Base-by-base conservation (phyloP, 148 eudicot genomes). In the Rhododendron mucronatum region DNA sequence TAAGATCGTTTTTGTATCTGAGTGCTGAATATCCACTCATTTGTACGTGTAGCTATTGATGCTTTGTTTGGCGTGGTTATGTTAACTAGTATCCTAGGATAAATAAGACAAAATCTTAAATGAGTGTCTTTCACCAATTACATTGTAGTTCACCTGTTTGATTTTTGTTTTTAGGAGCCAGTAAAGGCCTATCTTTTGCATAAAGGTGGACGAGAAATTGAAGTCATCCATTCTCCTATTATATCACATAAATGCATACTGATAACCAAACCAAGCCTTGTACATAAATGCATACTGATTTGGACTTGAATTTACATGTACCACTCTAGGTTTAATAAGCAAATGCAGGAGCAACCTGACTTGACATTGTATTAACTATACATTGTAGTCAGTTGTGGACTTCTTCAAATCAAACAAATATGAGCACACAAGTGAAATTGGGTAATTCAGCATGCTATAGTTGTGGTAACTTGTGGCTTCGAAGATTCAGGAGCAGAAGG, bases 1-100 rank as follows among this genome's bases (percentile, higher is more conserved):
- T 23, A 47, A 18, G 28, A n/a, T 26, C 21, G 0, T 10, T 73
- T 47, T 47, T 2, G 45, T 69, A 55, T 16, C 21, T 55, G 61
- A 55, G 61, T 84, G 21, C 57, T 48, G 79, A 48, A 30, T 83
- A 14, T 69, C n/a, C 48, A 53, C 76, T 83, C 69, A 71, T 69
- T 3, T 83, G n/a, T 65, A 21, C 4, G 10, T 47, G 33, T 67
- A 20, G 23, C 69, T 50, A 50, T 74, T 50, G 35, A 39, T 53
- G 37, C 47, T 50, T 84, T 84, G 80, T 73, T 74, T 28, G 37
- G 28, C 33, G 6, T 28, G 30, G 16, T 9, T 83, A 4, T 51
- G 16, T 51, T 51, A 51, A 51, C 3, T 51, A 51, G 55, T 47
- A 61, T 63, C 75, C n/a, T 41, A 21, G 59, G 16, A 65, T 57